phyloP scores from a whole-genome alignment of 164 flowering plant species.

The Platanus orientalis region DNA sequence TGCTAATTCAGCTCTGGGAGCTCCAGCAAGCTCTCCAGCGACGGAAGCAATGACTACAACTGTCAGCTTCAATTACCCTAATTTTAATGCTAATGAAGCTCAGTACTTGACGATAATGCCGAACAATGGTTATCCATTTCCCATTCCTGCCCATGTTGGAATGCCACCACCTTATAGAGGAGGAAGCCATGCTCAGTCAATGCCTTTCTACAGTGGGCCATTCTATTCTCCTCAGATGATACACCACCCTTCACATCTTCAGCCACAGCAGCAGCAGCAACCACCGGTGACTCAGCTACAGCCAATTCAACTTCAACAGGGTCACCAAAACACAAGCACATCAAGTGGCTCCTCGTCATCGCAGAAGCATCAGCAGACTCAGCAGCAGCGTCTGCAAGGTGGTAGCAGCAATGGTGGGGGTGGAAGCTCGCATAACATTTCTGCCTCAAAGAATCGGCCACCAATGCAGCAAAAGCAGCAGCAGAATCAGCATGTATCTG shows the following conservation, averaged over 20 bases:
- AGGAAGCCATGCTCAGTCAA: conserved; percentile 57
- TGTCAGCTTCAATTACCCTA: conserved; percentile 75
- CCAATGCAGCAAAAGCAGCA: conserved; percentile 31
- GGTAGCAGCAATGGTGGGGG: conserved; percentile 28
- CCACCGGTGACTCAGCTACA: conserved; percentile 37
- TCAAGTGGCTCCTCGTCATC: conserved; percentile 80
- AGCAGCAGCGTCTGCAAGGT: conserved; percentile 52
- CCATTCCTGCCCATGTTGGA: conserved; percentile 74
- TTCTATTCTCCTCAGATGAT: conserved; percentile 86
- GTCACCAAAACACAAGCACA: conserved; percentile 56
- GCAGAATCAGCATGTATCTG: conserved; percentile 27
- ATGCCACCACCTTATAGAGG: conserved; percentile 63
- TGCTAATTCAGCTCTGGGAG: conserved; percentile 31
- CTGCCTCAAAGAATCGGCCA: conserved; percentile 37
- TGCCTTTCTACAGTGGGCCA: conserved; percentile 76
- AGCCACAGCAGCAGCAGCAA: conserved; percentile 47
- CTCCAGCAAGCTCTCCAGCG: conserved; percentile 30
- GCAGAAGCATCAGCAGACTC: conserved; percentile 71
- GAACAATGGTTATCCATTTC: conserved; percentile 71
- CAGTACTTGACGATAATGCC: conserved; percentile 84
- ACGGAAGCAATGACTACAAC: conserved; percentile 37
- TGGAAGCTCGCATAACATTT: conserved; percentile 45
- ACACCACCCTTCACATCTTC: conserved; percentile 79
- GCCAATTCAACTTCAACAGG: conserved; percentile 46
- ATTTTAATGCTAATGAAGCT: conserved; percentile 62